phyloP scores from a whole-genome alignment of 169 alveolate species.

The Plasmodium inui region DNA sequence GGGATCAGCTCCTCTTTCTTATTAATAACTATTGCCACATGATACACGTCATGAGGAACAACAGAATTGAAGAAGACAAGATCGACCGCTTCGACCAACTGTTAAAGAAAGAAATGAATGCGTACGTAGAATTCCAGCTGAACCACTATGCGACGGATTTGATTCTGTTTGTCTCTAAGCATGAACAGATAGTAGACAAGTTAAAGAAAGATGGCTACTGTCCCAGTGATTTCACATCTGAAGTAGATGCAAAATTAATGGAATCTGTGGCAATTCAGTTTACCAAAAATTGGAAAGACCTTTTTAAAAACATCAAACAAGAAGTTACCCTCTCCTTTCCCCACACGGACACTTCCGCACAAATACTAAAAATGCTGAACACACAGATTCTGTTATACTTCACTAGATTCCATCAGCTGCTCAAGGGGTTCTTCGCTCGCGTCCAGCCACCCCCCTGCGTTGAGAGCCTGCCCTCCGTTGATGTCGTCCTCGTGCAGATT shows the following conservation, averaged over 20 bases:
- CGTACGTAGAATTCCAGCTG: constrained; percentile 24
- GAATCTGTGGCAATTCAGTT: constrained; percentile 45
- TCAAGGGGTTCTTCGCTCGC: constrained; percentile 14
- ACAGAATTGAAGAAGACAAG: constrained; percentile 30
- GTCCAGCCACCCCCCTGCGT: constrained; percentile 11
- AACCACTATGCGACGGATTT: constrained; percentile 34
- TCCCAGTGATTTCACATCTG: constrained; percentile 55
- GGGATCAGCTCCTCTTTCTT: constrained; percentile 37
- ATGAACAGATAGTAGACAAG: constrained; percentile 24
- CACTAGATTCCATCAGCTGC: constrained; percentile 39
- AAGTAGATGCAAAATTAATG: constrained; percentile 68
- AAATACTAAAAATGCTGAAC: constrained; percentile 33
- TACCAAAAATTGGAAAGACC: constrained; percentile 34
- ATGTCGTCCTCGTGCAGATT: constrained; percentile 43
- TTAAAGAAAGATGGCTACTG: not conserved
- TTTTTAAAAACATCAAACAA: constrained; percentile 22
- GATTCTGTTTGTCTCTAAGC: constrained; percentile 38
- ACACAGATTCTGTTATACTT: constrained; percentile 55
- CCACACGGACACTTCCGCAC: constrained; percentile 30
- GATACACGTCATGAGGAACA: not conserved
- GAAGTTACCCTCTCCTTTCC: constrained; percentile 41
- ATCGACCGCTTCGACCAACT: constrained; percentile 17
- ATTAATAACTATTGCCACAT: constrained; percentile 58
- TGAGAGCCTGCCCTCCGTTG: constrained; percentile 54
- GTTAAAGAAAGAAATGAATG: constrained; percentile 18